Evolutionary conservation across 179 eudicot species (phyloP).

Genomic region (Kewa caespitosa): DNA sequence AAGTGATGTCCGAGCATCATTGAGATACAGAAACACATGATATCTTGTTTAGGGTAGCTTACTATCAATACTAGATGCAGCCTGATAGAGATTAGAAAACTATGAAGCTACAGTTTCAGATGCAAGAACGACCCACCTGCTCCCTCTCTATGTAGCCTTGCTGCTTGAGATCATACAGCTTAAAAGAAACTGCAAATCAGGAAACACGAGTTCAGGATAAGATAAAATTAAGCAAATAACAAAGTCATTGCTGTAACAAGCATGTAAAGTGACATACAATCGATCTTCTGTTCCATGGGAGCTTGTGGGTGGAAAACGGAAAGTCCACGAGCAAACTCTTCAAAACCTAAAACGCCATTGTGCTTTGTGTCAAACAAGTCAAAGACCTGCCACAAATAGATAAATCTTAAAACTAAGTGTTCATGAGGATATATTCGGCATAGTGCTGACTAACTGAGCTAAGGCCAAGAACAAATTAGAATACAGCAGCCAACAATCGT

Average conservation of each 20-base stretch:
- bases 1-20: neutral
- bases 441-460: neutral
- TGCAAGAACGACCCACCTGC: conserved; percentile 48
- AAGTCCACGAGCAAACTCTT: conserved; percentile 96
- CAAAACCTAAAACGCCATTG: conserved; percentile 87
- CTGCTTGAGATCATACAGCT: conserved; percentile 95
- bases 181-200: conserved; percentile 76
- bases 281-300: conserved; percentile 90
- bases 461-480: neutral
- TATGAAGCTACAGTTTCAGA: neutral
- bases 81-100: neutral
- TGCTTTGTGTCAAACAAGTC: conserved; percentile 98
- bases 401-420: neutral
- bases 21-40: neutral
- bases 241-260: neutral
- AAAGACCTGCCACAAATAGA: conserved; percentile 64
- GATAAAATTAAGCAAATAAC: neutral
- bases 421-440: neutral
- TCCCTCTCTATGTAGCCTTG: conserved; percentile 97
- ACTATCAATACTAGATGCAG: neutral
- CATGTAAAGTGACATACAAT: conserved; percentile 52
- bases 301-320: conserved; percentile 97
- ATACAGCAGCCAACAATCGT: neutral
- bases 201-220: neutral
- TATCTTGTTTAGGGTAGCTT: neutral